phyloP scores from a whole-genome alignment of 768 basidiomycete species.

The Mycena crocata region DNA sequence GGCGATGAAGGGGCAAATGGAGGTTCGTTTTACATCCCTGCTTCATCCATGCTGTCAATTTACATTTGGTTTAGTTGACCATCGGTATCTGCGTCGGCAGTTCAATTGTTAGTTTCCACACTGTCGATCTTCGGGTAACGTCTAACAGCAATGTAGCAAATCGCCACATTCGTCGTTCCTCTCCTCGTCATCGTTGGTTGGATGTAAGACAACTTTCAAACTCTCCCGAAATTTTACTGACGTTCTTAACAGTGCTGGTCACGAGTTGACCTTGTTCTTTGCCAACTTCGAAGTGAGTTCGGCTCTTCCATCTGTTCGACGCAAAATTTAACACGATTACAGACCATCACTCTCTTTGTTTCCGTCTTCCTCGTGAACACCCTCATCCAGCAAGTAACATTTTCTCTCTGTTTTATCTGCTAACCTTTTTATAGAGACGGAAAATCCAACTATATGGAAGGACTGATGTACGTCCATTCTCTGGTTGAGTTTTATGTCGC shows the following conservation, averaged over 20 bases:
- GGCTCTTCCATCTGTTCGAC: constrained; percentile 10
- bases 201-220: constrained; percentile 56
- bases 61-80: constrained; percentile 58
- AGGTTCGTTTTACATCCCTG: constrained; percentile 40
- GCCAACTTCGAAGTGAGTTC: constrained; percentile 80
- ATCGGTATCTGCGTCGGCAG: constrained; percentile 86
- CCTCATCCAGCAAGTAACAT: constrained; percentile 69
- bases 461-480: constrained; percentile 69
- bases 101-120: constrained; percentile 71
- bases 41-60: neutral
- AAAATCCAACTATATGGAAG: constrained; percentile 93
- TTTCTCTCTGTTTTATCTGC: constrained; percentile 2
- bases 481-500: constrained; percentile 29
- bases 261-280: constrained; percentile 85
- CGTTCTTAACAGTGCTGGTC: constrained; percentile 60
- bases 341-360: constrained; percentile 86
- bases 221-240: neutral
- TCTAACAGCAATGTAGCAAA: constrained; percentile 65
- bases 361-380: constrained; percentile 91
- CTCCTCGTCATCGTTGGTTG: constrained; percentile 91
- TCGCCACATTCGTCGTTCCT: constrained; percentile 88
- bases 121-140: neutral
- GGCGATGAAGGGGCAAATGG: constrained; percentile 79
- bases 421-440: constrained; percentile 65
- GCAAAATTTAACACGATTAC: neutral